Conservation (phyloP, 148 eudicot species). For the Tetragonia tetragonoides region DNA sequence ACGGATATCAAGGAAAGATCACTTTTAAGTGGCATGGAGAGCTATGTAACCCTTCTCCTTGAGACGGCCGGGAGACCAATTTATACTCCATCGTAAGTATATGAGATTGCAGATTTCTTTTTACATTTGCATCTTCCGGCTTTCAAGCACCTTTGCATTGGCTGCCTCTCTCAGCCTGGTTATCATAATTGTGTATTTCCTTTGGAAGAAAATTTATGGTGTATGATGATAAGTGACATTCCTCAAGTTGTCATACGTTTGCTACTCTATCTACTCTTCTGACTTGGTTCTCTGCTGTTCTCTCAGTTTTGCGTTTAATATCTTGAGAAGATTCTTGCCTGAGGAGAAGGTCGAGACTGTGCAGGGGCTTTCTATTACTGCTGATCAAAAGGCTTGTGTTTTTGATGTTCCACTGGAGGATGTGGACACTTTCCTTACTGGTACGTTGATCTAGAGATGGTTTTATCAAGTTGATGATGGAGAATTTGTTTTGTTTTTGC, state of each 20-base stretch:
- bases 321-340: conserved; percentile 70
- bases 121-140: not conserved
- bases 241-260: no score
- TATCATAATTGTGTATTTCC: no score
- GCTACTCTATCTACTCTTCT: no score
- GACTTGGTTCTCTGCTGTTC: not conserved
- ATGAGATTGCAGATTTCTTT: not conserved
- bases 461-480: not conserved
- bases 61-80: conserved; percentile 63
- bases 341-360: conserved; percentile 72
- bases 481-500: not conserved
- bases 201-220: no score
- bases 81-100: conserved; percentile 77
- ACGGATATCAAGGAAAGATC: conserved; percentile 80
- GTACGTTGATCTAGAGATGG: conserved; percentile 31
- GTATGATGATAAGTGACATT: no score
- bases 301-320: conserved; percentile 56
- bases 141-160: not conserved
- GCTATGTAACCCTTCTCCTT: conserved; percentile 62
- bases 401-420: conserved; percentile 73
- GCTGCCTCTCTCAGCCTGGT: not conserved
- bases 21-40: conserved; percentile 81
- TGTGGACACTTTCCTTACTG: conserved; percentile 57
- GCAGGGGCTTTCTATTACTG: conserved; percentile 69
- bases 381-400: conserved; percentile 77